Percentiles rank a stretch among this genome's conserved stretches.
phyloP scores from a whole-genome alignment of 1,284 basidiomycete genomes.

The Trichosporon sp. region DNA sequence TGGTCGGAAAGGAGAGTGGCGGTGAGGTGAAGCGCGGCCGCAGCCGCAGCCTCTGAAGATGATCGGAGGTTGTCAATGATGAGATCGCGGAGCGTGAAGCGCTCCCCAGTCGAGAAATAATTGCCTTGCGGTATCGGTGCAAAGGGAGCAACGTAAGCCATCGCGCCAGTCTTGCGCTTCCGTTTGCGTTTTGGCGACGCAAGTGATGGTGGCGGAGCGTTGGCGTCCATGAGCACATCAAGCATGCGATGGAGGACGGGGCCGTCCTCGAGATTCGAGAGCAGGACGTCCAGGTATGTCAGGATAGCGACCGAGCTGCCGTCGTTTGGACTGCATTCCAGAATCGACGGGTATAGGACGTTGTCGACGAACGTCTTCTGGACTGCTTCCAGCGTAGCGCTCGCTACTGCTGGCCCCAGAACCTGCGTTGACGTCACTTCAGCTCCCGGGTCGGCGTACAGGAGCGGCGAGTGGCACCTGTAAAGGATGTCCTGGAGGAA shows the following conservation, averaged over 20 bases:
- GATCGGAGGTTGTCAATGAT: slow-evolving; percentile 71
- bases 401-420: slow-evolving; percentile 70
- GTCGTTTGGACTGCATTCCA: slow-evolving; percentile 87
- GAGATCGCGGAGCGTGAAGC: slow-evolving; percentile 85
- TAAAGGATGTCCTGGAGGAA: slow-evolving; percentile 78
- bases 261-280: slow-evolving; percentile 67
- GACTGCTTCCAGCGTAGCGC: slow-evolving; percentile 73
- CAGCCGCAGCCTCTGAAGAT: slow-evolving; percentile 57
- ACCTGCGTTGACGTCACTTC: slow-evolving; percentile 20
- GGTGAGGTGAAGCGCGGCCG: slow-evolving; percentile 71
- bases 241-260: slow-evolving; percentile 30
- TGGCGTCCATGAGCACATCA: slow-evolving; percentile 30
- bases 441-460: slow-evolving; percentile 20
- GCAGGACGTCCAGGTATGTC: slow-evolving; percentile 89
- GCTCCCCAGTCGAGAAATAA: slow-evolving; percentile 73
- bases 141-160: slow-evolving; percentile 26
- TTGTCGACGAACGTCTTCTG: slow-evolving; percentile 86
- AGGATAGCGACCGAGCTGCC: slow-evolving; percentile 93
- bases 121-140: neutral
- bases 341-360: slow-evolving; percentile 83
- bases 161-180: slow-evolving; percentile 25
- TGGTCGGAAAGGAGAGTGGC: slow-evolving; percentile 67
- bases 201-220: slow-evolving; percentile 18
- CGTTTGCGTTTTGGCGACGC: slow-evolving; percentile 10
- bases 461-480: slow-evolving; percentile 26